phyloP scores from a whole-genome alignment of 257 asterid genomes.

The Penstemon davidsonii region DNA sequence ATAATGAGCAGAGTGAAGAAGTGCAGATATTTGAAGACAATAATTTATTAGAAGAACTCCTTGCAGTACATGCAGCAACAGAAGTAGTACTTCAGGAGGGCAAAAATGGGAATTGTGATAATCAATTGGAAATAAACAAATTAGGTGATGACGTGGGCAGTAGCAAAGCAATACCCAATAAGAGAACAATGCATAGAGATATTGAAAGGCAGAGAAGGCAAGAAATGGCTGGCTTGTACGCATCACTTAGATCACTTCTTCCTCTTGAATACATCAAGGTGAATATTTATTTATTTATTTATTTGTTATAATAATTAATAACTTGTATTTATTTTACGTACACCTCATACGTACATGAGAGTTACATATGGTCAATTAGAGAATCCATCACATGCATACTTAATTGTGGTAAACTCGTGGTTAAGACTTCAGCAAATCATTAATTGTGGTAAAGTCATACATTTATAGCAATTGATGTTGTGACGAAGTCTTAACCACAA shows the following conservation, averaged over 20 bases:
- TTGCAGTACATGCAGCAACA: background rate
- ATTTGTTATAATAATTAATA: no score
- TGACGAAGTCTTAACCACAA: no score
- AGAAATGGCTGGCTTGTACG: slow-evolving; percentile 55
- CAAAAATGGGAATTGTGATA: background rate
- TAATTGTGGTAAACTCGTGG: no score
- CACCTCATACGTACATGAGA: no score
- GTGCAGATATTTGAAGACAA: background rate
- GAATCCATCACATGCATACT: no score
- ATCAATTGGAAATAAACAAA: background rate
- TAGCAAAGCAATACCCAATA: slow-evolving; percentile 1
- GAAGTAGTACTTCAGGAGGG: background rate
- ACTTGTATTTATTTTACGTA: no score
- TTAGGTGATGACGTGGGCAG: background rate
- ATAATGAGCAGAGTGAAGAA: background rate
- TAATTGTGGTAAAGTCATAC: no score
- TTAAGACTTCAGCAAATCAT: no score
- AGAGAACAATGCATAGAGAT: slow-evolving; percentile 44
- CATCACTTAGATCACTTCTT: slow-evolving; percentile 52
- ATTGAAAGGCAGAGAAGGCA: slow-evolving; percentile 58
- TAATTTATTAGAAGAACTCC: background rate
- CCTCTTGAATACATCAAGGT: slow-evolving; percentile 62
- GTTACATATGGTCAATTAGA: no score
- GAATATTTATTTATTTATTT: background rate
- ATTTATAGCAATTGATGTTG: no score